phyloP scores from a whole-genome alignment of 202 grass and related monocot species.

The Setaria viridis region DNA sequence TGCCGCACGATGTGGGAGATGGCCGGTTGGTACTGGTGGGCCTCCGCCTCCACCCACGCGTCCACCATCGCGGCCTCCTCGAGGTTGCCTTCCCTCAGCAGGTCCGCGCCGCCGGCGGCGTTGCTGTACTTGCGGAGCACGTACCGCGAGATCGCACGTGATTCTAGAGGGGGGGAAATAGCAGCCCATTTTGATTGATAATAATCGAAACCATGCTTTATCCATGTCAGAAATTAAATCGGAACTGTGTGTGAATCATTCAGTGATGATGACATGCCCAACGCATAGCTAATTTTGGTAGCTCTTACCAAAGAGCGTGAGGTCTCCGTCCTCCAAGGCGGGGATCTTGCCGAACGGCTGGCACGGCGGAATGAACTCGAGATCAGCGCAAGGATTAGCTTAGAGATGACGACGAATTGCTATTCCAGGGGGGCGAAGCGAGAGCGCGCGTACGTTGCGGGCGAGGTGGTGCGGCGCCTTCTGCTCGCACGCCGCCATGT shows the following conservation, averaged over 20 bases:
- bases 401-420: neutral
- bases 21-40: conserved; percentile 59
- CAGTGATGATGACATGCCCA: neutral
- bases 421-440: neutral
- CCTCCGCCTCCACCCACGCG: conserved; percentile 67
- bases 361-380: neutral
- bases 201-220: too few relatives aligned
- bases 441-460: conserved; percentile 30
- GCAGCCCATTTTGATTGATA: too few relatives aligned
- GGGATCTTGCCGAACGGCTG: conserved; percentile 80
- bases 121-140: conserved; percentile 58
- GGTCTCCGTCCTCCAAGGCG: conserved; percentile 59
- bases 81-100: conserved; percentile 41
- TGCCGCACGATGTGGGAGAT: conserved; percentile 50
- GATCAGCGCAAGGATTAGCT: neutral
- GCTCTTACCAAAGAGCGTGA: conserved; percentile 59
- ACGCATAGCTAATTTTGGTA: neutral
- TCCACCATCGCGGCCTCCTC: conserved; percentile 52
- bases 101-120: neutral
- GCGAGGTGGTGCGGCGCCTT: conserved; percentile 29
- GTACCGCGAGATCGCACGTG: conserved; percentile 55
- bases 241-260: neutral
- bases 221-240: too few relatives aligned
- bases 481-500: conserved; percentile 45
- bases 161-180: conserved; percentile 44